phyloP scores from a whole-genome alignment of 192 early-diverging fungal species.

The Diversispora eburnea region DNA sequence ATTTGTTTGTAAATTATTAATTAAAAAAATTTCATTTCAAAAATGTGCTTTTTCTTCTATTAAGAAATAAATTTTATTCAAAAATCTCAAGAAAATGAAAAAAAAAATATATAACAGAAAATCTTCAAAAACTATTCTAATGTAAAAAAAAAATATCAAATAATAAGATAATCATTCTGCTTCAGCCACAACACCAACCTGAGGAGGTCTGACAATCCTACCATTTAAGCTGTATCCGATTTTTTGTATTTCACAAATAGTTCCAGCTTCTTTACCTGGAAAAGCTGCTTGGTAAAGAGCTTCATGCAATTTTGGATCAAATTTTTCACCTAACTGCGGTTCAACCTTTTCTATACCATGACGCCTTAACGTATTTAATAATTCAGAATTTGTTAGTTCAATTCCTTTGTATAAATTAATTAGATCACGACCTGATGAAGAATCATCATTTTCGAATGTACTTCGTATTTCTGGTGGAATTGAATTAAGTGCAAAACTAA shows the following conservation, averaged over 20 bases:
- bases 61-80: too few species aligned
- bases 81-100: neutral
- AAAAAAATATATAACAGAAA: neutral
- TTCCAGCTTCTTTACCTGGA: constrained; percentile 83
- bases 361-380: constrained; percentile 82
- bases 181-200: constrained; percentile 85
- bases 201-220: constrained; percentile 87
- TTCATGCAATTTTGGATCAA: constrained; percentile 92
- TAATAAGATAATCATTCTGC: neutral
- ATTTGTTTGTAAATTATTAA: too few species aligned
- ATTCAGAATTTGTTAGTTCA: constrained; percentile 78
- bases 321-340: constrained; percentile 76
- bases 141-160: too few species aligned
- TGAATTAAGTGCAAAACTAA: constrained; percentile 83
- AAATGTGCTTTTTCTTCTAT: too few species aligned
- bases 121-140: neutral
- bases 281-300: constrained; percentile 93
- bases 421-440: constrained; percentile 33
- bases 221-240: constrained; percentile 90
- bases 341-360: constrained; percentile 81
- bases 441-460: constrained; percentile 39
- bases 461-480: constrained; percentile 65
- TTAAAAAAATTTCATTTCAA: too few species aligned
- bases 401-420: constrained; percentile 85
- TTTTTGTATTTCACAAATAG: constrained; percentile 87